phyloP scores from a whole-genome alignment of 2,329 filamentous ascomycete species.

The Phaeosphaeriaceae sp. region DNA sequence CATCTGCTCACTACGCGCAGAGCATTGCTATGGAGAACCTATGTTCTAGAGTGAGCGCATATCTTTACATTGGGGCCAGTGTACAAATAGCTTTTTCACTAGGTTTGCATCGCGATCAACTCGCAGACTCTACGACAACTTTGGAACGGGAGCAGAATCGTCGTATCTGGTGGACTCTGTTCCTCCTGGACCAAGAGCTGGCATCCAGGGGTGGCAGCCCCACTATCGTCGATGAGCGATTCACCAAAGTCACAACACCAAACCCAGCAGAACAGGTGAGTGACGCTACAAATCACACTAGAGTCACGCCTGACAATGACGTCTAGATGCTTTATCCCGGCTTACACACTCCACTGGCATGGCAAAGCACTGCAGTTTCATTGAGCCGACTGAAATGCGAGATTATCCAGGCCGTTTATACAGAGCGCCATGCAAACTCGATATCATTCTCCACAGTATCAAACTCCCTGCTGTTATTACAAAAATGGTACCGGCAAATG shows the following conservation, averaged over 20 bases:
- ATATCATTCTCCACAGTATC: slow-evolving; percentile 46
- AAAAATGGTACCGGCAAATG: slow-evolving; percentile 42
- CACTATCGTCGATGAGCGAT: slow-evolving; percentile 42
- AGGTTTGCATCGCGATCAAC: slow-evolving; percentile 44
- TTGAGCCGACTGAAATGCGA: slow-evolving; percentile 43
- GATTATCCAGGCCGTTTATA: slow-evolving; percentile 45
- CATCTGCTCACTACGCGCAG: slow-evolving; percentile 23
- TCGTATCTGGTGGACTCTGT: slow-evolving; percentile 49
- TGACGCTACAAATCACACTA: not conserved
- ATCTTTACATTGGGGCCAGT: slow-evolving; percentile 46
- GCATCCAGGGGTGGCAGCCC: slow-evolving; percentile 46
- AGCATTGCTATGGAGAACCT: slow-evolving; percentile 45
- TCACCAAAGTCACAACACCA: slow-evolving; percentile 38
- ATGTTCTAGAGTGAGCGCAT: slow-evolving; percentile 44
- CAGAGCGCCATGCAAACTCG: slow-evolving; percentile 36
- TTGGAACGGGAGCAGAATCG: slow-evolving; percentile 45
- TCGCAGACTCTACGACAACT: slow-evolving; percentile 31
- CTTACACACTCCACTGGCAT: slow-evolving; percentile 43
- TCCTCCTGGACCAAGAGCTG: slow-evolving; percentile 44
- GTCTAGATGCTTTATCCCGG: slow-evolving; percentile 40
- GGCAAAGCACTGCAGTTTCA: slow-evolving; percentile 39
- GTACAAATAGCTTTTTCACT: slow-evolving; percentile 47
- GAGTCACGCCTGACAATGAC: not conserved
- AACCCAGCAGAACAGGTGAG: slow-evolving; percentile 44
- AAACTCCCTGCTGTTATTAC: slow-evolving; percentile 38